These are phyloP conservation scores for Bothriochloa decipiens DNA, from an alignment of 176 grass and related monocot species.

Conservation along the genomic window DNA sequence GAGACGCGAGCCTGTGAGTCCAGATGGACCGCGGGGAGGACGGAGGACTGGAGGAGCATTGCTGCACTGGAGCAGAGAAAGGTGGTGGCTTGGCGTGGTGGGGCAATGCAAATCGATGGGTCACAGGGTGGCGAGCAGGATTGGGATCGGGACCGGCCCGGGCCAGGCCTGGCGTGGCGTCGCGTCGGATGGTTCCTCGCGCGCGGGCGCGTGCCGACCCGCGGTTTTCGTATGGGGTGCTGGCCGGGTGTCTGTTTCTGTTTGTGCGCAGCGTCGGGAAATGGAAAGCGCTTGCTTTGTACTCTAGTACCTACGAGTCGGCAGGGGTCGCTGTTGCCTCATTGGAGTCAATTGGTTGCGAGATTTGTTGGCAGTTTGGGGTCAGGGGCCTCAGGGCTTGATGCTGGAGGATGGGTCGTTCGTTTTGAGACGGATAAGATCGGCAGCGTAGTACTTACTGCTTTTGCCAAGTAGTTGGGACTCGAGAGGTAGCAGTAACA, in stretches of 20 bases:
- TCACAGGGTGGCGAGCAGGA: constrained; percentile 17
- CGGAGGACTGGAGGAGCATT: neutral
- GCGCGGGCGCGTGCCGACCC: neutral
- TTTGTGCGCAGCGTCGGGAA: neutral
- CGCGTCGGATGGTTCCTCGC: constrained; percentile 23
- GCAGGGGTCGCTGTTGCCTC: neutral
- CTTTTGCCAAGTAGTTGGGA: neutral
- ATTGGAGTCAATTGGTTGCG: neutral
- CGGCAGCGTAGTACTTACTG: neutral
- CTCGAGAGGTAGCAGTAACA: neutral
- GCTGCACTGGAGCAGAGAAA: neutral
- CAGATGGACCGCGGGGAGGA: neutral
- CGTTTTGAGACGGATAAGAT: neutral
- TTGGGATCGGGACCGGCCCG: constrained; percentile 16
- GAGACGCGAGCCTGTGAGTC: neutral
- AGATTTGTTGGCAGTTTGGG: neutral
- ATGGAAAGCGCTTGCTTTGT: neutral
- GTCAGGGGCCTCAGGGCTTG: neutral
- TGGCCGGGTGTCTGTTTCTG: neutral
- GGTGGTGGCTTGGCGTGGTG: neutral
- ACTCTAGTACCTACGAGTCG: neutral
- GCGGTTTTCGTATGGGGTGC: neutral
- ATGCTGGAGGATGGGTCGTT: neutral
- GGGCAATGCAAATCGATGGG: constrained; percentile 11
- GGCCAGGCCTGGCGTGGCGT: neutral